Conservation (phyloP, 352 stramenopile species). For the Phytopythium chamaehyphon region DNA sequence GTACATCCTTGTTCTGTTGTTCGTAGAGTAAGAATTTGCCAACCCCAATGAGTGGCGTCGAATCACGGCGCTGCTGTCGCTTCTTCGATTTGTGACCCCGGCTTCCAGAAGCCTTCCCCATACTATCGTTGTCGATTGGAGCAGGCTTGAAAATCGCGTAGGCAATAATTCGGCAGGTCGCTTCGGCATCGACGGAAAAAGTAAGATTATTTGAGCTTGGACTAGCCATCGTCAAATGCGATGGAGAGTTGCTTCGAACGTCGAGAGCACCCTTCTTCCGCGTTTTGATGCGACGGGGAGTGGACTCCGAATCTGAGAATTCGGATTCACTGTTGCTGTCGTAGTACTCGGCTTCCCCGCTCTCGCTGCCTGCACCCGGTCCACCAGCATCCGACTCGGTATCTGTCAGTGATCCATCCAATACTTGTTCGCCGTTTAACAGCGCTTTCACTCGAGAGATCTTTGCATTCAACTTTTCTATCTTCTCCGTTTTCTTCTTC, state of each 20-base stretch:
- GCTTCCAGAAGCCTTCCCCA: conserved; percentile 17
- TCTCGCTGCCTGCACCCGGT: conserved; percentile 21
- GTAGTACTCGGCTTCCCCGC: conserved; percentile 42
- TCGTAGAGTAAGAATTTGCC: conserved; percentile 87
- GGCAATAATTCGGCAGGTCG: conserved; percentile 74
- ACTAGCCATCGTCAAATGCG: conserved; percentile 9
- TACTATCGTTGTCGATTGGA: conserved; percentile 15
- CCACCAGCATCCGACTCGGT: conserved; percentile 31
- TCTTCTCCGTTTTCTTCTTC: conserved; percentile 90
- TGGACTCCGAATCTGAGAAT: conserved; percentile 67
- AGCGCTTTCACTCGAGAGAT: conserved; percentile 78
- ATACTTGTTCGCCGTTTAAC: conserved; percentile 67
- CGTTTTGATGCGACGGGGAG: conserved; percentile 22
- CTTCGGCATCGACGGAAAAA: conserved; percentile 81
- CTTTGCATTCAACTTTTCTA: conserved; percentile 78
- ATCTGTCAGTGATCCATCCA: conserved; percentile 35
- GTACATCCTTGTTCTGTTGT: conserved; percentile 89
- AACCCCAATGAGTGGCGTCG: conserved; percentile 57
- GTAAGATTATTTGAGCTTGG: conserved; percentile 60
- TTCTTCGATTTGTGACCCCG: conserved; percentile 71
- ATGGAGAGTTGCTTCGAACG: conserved; percentile 20
- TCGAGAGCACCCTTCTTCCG: conserved; percentile 20
- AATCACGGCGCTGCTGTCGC: conserved; percentile 62
- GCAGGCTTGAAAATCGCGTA: conserved; percentile 70
- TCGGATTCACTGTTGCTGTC: conserved; percentile 89